These are phyloP conservation scores for Alternaria sp. DNA, from an alignment of 2,329 filamentous ascomycete species.

Conservation along the genomic window DNA sequence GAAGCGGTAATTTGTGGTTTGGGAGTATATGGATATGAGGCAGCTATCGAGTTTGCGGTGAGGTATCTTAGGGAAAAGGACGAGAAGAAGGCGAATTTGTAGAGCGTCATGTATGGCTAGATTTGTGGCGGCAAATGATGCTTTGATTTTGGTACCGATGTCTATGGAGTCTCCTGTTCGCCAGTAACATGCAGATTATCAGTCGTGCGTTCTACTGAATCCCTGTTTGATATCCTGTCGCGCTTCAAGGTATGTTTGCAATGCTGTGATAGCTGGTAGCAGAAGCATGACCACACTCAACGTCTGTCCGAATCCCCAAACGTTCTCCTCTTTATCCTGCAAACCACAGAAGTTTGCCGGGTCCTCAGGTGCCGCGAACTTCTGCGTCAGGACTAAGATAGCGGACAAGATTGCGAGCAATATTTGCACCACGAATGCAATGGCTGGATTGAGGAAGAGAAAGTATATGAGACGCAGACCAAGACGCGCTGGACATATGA, in stretches of 20 bases:
- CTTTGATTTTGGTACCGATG: background rate
- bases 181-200: background rate
- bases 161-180: background rate
- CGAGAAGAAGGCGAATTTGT: background rate
- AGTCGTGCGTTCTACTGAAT: conserved; percentile 2
- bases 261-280: conserved; percentile 36
- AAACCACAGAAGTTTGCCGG: conserved; percentile 32
- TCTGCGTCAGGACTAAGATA: conserved; percentile 38
- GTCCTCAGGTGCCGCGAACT: conserved; percentile 37
- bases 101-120: background rate
- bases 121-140: background rate
- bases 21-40: conserved; percentile 58
- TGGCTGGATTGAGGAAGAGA: conserved; percentile 40
- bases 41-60: conserved; percentile 56
- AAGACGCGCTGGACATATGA: conserved; percentile 18
- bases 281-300: conserved; percentile 43
- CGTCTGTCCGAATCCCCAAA: conserved; percentile 45
- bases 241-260: conserved; percentile 41
- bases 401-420: conserved; percentile 34
- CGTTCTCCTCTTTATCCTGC: conserved; percentile 36
- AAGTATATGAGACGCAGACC: conserved; percentile 29
- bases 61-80: conserved; percentile 31
- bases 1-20: conserved; percentile 76
- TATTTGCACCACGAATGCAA: conserved; percentile 40
- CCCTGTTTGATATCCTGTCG: conserved; percentile 32